Conservation (phyloP, 768 basidiomycete species). For the Crepidotus variabilis region DNA sequence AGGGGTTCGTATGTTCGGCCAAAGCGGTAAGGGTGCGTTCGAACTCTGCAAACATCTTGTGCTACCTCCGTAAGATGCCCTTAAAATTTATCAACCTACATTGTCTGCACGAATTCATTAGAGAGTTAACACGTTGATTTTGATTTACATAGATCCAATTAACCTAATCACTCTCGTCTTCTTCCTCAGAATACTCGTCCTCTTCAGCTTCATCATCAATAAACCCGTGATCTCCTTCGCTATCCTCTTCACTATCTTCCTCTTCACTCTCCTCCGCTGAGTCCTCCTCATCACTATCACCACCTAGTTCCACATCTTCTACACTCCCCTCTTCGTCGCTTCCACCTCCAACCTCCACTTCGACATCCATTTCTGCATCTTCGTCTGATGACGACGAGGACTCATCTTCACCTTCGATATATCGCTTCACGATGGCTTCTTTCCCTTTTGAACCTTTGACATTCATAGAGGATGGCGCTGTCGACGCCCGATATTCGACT, state of each 20-base stretch:
- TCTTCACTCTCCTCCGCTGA: conserved; percentile 40
- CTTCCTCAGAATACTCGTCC: conserved; percentile 41
- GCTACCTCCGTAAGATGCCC: too few relatives aligned
- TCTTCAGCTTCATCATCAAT: conserved; percentile 66
- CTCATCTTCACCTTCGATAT: conserved; percentile 81
- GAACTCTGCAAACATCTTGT: too few relatives aligned
- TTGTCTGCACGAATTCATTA: too few relatives aligned
- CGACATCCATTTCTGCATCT: conserved; percentile 57
- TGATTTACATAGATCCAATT: too few relatives aligned
- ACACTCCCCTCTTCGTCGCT: conserved; percentile 45
- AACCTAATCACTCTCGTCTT: conserved; percentile 45
- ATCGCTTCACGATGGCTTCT: conserved; percentile 41
- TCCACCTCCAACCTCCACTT: conserved; percentile 64
- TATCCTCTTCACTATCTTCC: conserved; percentile 41
- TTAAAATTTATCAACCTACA: too few relatives aligned
- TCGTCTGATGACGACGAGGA: conserved; percentile 50
- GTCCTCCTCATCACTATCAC: conserved; percentile 58
- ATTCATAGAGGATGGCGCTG: conserved; percentile 53
- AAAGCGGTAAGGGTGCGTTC: too few relatives aligned
- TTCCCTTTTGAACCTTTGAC: conserved; percentile 28
- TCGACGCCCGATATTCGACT: conserved; percentile 83
- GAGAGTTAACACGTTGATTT: too few relatives aligned
- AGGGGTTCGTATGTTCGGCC: too few relatives aligned
- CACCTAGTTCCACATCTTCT: conserved; percentile 42
- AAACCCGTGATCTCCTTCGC: conserved; percentile 44